A percentile compares a stretch with the other conserved stretches of the same genome.
These are phyloP conservation scores for Phytophthora nicotianae DNA, from an alignment of 352 stramenopile species.

Conservation along the genomic window DNA sequence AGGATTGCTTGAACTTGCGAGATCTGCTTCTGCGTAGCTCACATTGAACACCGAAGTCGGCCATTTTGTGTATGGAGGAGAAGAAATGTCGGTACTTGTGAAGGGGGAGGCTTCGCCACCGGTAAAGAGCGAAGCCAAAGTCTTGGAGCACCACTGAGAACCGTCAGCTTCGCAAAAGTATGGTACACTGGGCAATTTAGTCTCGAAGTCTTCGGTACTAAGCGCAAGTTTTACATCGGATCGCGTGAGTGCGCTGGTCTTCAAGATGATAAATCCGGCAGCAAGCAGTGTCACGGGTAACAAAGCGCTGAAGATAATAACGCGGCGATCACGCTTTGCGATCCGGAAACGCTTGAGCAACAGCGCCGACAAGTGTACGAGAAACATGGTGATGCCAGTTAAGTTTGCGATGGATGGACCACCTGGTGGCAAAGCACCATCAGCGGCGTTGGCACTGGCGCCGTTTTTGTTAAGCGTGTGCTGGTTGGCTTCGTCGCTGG, in stretches of 20 bases:
- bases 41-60: constrained; percentile 42
- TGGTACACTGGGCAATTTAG: constrained; percentile 34
- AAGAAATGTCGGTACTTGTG: constrained; percentile 33
- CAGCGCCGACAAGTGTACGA: constrained; percentile 85
- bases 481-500: constrained; percentile 50
- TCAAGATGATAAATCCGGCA: constrained; percentile 76
- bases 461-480: constrained; percentile 56
- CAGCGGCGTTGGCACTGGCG: not conserved
- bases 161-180: constrained; percentile 58
- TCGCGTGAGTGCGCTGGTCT: constrained; percentile 59
- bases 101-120: constrained; percentile 36
- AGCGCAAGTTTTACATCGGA: constrained; percentile 55
- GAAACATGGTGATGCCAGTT: constrained; percentile 61
- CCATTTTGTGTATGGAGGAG: constrained; percentile 39
- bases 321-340: constrained; percentile 91
- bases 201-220: constrained; percentile 39
- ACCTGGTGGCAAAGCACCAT: constrained; percentile 2
- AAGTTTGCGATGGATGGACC: constrained; percentile 31
- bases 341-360: constrained; percentile 91
- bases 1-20: constrained; percentile 24
- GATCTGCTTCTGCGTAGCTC: constrained; percentile 32
- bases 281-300: constrained; percentile 85
- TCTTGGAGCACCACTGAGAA: constrained; percentile 54
- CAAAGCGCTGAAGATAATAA: constrained; percentile 81
- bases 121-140: constrained; percentile 39